Evolutionary conservation across 2,329 filamentous ascomycete genomes (phyloP), one percentile per base, ranked within the genome.

Genomic region (Domatiomyces globalis): DNA sequence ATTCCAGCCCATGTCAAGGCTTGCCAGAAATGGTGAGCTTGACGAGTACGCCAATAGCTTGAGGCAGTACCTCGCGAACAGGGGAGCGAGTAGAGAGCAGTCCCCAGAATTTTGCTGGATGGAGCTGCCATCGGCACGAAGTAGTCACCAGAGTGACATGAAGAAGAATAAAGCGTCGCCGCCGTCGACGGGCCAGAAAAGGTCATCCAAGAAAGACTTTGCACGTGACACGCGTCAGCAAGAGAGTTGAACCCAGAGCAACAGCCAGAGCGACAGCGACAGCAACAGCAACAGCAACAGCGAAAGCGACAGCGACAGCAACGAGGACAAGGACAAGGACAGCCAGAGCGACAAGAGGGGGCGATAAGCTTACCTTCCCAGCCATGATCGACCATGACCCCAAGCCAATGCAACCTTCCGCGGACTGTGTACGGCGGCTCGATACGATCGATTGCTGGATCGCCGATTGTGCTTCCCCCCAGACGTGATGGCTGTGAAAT

Each of bases 321-420:
- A 49, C 48, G 18, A 43, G 45, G 48, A 50, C 44, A 54, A 43
- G 36, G 45, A 43, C 42, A 45, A 49, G 46, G 25, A 44, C 22
- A 29, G 25, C 49, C 43, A 48, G 1, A 51, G 22, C 22, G 22
- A 25, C 33, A 29, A 42, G 22, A 49, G 45, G 39, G 48, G 56
- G 46, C 46, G 20, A 43, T 39, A 20, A 50, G 69, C 74, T 68
- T 69, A 83, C 81, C 76, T 73, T 85, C 81, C 81, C 82, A 85
- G n/a, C 73, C 69, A 79, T 79, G 83, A 58, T 84, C 81, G 55
- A 75, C 76, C 82, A 85, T 85, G 43, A 85, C 80, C 39, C 80
- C 78, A 7, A 83, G 70, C 82, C 82, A 85, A 65, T 85, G 82
- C 60, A 83, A 66, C 45, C 71, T 71, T 2, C 82, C 81, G 56